Conservation (phyloP, 2,329 filamentous ascomycete species). For the Cadophora luteo-olivacea region DNA sequence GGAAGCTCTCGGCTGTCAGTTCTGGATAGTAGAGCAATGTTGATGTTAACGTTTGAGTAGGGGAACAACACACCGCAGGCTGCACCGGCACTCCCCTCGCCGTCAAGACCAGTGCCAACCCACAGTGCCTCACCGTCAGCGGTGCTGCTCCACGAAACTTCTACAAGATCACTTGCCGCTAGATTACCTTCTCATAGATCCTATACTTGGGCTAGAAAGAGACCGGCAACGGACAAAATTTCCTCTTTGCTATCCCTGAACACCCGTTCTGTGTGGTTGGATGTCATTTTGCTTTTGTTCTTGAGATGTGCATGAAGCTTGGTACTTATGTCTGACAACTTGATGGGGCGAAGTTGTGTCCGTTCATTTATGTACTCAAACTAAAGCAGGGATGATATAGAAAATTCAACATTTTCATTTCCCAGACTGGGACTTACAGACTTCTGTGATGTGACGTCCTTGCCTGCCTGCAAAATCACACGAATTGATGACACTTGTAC, state of each 20-base stretch:
- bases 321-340: background rate
- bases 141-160: constrained; percentile 5
- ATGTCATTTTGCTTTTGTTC: background rate
- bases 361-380: background rate
- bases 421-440: background rate
- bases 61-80: background rate
- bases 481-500: too few species aligned
- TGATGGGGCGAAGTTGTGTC: background rate
- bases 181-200: background rate
- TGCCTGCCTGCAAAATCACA: too few species aligned
- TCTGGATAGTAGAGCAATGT: background rate
- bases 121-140: background rate
- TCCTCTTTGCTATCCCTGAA: background rate
- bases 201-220: background rate
- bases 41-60: background rate
- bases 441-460: too few species aligned
- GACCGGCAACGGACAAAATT: constrained; percentile 3
- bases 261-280: background rate
- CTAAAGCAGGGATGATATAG: background rate
- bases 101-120: background rate
- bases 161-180: constrained; percentile 9
- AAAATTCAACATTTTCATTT: constrained; percentile 6
- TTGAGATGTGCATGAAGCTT: background rate
- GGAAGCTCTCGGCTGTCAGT: background rate
- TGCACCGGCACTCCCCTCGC: background rate